Base-by-base conservation (phyloP, 1,284 basidiomycete species). In the Austroboletus niveus region DNA sequence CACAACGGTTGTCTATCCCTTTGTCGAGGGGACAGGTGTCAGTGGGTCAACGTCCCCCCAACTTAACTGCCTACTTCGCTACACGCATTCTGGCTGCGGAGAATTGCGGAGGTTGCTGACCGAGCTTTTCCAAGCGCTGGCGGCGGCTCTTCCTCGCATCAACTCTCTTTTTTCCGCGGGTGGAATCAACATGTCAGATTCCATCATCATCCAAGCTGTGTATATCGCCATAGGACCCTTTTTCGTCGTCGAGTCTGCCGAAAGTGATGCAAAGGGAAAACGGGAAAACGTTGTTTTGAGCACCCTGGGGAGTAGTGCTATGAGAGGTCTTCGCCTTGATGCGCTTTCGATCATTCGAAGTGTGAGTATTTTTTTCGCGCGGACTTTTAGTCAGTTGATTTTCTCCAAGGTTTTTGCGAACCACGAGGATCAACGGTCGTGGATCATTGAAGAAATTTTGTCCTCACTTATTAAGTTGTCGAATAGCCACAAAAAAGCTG, bases 381-480 rank as follows among this genome's bases (percentile, higher is more conserved):
- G 10, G 17, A 27, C n/a, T 15, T 45, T 42, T n/a, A 17, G 39
- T 47, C 36, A 17, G 39, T 48, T 51, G 12, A 60, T 42, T 17
- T 42, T 40, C 45, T 47, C 27, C 62, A 93, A 38, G 87, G 86
- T 96, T 30, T 98, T 98, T 64, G 91, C 92, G 8, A 88, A 86
- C 56, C 86, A 97, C 59, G 85, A 91, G 53, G 85, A 88, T 36
- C 96, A 99, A 69, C 77, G 96, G 1, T 83, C 86, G 1, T 98
- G 94, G 94, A 96, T 98, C 57, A 88, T 99, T 20, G 94, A 98
- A 66, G 96, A 98, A 69, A 94, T 98, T 31, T 69, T 99, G 17
- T 82, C 85, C 4, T 94, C 92, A 0, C 73, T 98, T 45, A 93
- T 92, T 59, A 94, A 91, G 68, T 77, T 97, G 8, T 92, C 92